Conservation (phyloP, 2,329 filamentous ascomycete species). For the Arthrinium phaeospermum region DNA sequence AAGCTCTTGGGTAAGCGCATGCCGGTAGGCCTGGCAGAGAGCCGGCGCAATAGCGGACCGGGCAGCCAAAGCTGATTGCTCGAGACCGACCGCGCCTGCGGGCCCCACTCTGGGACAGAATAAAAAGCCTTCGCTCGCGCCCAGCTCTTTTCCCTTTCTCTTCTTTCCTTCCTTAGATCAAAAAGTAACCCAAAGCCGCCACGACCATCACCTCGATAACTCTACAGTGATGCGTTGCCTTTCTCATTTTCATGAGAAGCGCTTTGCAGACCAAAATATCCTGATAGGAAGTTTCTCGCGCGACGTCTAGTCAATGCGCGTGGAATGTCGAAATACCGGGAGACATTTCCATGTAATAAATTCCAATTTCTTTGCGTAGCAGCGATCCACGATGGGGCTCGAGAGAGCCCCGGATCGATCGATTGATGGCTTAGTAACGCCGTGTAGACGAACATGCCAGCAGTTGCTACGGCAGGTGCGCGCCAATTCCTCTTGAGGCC, state of each 20-base stretch:
- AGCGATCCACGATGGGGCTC: neutral
- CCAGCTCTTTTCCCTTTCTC: slow-evolving; percentile 33
- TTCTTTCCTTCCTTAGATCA: slow-evolving; percentile 61
- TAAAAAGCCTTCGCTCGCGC: neutral
- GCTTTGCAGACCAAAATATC: slow-evolving; percentile 64
- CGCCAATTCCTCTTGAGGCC: neutral
- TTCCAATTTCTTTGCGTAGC: neutral
- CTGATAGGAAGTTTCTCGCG: slow-evolving; percentile 69
- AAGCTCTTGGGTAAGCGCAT: neutral
- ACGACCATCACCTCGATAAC: slow-evolving; percentile 64
- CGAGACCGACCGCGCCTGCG: neutral
- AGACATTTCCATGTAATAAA: slow-evolving; percentile 20
- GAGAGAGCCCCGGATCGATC: neutral
- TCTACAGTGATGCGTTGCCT: slow-evolving; percentile 69
- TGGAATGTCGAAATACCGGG: slow-evolving; percentile 66
- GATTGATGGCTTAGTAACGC: neutral
- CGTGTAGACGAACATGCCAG: neutral
- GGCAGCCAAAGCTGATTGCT: slow-evolving; percentile 2
- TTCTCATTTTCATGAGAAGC: slow-evolving; percentile 52
- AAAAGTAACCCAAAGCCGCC: slow-evolving; percentile 69
- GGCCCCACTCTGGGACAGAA: neutral
- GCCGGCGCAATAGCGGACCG: neutral
- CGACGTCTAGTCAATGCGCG: slow-evolving; percentile 54
- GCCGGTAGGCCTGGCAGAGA: neutral
- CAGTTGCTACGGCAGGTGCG: slow-evolving; percentile 10